phyloP scores from a whole-genome alignment of 2,329 filamentous ascomycete species.

The Diaporthe sp. region DNA sequence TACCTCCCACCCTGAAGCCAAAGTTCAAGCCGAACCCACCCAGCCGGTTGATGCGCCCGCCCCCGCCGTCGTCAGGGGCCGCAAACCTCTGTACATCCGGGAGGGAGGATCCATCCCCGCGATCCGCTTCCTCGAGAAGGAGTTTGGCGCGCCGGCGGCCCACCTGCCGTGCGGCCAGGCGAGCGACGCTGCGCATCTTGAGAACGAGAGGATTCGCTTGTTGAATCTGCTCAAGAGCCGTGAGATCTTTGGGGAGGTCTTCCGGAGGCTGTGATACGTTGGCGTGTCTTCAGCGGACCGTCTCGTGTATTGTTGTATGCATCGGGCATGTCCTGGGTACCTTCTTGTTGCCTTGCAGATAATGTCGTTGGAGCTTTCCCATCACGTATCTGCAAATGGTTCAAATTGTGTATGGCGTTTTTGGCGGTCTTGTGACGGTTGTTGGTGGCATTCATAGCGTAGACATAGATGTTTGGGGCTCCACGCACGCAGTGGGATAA shows the following conservation, averaged over 20 bases:
- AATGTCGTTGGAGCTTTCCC: no score
- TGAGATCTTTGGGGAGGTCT: constrained; percentile 91
- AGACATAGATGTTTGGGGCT: background rate
- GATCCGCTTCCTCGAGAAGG: constrained; percentile 94
- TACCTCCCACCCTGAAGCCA: background rate
- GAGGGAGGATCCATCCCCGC: constrained; percentile 96
- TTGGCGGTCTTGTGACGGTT: background rate
- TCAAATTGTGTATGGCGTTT: background rate
- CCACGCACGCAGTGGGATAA: background rate
- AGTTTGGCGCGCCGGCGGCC: constrained; percentile 90
- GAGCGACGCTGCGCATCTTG: constrained; percentile 92
- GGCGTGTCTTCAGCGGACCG: background rate
- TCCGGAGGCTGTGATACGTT: constrained; percentile 69
- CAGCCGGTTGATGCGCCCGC: background rate
- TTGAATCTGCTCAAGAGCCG: constrained; percentile 91
- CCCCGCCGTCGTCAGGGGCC: constrained; percentile 51
- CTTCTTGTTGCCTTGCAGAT: no score
- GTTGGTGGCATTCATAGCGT: background rate
- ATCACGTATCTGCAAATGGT: no score
- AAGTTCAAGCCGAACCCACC: background rate
- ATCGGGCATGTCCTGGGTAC: no score
- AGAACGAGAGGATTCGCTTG: constrained; percentile 92
- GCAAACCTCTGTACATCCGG: constrained; percentile 88
- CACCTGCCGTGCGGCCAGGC: constrained; percentile 96
- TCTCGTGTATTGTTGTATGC: no score